A percentile compares a stretch with the other conserved stretches of the same genome.
Evolutionary conservation across 345 rosid species (phyloP).

Genomic region (Xanthoceras sorbifolium): DNA sequence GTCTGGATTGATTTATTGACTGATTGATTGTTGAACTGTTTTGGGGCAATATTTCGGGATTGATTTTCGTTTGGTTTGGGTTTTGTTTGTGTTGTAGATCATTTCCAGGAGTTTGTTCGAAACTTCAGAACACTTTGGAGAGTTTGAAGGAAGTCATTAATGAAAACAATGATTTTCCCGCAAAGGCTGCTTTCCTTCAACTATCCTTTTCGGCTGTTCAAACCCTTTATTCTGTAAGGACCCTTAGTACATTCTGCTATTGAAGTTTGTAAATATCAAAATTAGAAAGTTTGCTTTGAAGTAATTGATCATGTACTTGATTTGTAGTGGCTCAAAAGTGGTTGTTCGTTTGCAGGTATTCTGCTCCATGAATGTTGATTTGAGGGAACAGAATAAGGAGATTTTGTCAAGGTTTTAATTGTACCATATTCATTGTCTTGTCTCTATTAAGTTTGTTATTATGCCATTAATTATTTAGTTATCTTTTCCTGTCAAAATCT

Average conservation of each 20-base stretch:
- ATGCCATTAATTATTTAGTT: conserved; percentile 6
- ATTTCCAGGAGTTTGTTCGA: conserved; percentile 61
- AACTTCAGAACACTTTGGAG: conserved; percentile 60
- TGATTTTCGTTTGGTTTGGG: conserved; percentile 16
- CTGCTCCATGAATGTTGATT: conserved; percentile 45
- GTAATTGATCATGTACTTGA: conserved; percentile 1
- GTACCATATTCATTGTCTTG: background rate
- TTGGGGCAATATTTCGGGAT: background rate
- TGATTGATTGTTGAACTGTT: conserved; percentile 12
- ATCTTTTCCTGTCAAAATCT: conserved; percentile 8
- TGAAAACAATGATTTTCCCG: conserved; percentile 33
- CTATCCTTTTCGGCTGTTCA: conserved; percentile 57
- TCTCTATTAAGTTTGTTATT: background rate
- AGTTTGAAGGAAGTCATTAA: conserved; percentile 51
- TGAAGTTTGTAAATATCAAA: background rate
- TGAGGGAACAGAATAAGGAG: conserved; percentile 56
- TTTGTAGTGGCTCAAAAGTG: background rate
- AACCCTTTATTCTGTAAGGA: conserved; percentile 61
- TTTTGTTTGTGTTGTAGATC: conserved; percentile 54
- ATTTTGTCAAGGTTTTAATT: conserved; percentile 57
- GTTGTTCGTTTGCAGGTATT: conserved; percentile 60
- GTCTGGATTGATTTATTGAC: conserved; percentile 27
- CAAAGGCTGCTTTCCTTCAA: conserved; percentile 49
- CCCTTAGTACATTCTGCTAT: background rate
- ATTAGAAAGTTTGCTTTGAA: background rate